Percentiles rank a stretch among this genome's conserved stretches.
phyloP scores from a whole-genome alignment of 169 alveolate species.

The Neospora caninum region DNA sequence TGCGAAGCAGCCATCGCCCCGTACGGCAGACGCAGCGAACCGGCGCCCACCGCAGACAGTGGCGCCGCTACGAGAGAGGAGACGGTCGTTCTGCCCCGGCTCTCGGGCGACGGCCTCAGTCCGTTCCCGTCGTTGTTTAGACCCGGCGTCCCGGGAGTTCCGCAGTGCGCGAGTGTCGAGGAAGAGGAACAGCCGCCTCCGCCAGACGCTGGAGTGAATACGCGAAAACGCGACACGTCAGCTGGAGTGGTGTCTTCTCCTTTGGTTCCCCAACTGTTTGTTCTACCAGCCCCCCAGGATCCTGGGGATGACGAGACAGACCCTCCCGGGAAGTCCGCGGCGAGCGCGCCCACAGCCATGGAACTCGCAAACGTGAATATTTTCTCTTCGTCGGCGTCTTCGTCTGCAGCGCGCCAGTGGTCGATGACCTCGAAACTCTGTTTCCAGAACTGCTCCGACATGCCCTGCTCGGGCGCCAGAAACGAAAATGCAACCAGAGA shows the following conservation, averaged over 20 bases:
- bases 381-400: not conserved
- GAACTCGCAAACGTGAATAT: not conserved
- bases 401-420: conserved; percentile 25
- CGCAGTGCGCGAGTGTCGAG: not conserved
- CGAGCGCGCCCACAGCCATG: not conserved
- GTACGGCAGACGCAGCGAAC: not conserved
- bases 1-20: not conserved
- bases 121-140: not conserved
- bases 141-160: not conserved
- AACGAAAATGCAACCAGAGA: not conserved
- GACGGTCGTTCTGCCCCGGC: not conserved
- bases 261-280: not conserved
- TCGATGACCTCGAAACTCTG: conserved; percentile 29
- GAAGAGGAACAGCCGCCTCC: not conserved
- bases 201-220: not conserved
- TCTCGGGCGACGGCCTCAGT: not conserved
- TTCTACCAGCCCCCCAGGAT: not conserved
- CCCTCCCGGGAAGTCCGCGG: not conserved
- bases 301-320: not conserved
- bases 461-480: conserved; percentile 10
- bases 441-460: conserved; percentile 19
- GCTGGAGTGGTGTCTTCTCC: not conserved
- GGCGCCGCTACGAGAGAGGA: not conserved
- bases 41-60: not conserved
- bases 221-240: not conserved